Conservation (phyloP, 78 protist species). For the Anaeramoeba flamelloides region DNA sequence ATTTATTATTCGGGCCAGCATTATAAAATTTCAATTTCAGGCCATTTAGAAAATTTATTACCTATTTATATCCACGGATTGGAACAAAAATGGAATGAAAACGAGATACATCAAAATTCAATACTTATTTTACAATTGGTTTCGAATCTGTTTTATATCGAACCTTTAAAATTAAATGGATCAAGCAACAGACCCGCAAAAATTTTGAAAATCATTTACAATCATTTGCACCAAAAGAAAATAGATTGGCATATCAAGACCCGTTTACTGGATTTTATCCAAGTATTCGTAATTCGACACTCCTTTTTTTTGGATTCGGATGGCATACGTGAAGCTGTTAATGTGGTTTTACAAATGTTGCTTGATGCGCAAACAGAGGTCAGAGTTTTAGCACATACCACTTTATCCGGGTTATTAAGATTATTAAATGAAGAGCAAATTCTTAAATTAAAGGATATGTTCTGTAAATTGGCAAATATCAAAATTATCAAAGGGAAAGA, state of each 20-base stretch:
- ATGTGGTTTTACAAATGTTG: neutral
- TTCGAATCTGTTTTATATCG: too few relatives aligned
- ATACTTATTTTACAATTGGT: too few relatives aligned
- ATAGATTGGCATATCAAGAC: neutral
- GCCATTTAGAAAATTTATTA: too few relatives aligned
- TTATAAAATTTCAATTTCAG: too few relatives aligned
- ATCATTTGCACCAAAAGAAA: too few relatives aligned
- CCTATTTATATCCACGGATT: too few relatives aligned
- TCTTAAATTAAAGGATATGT: neutral
- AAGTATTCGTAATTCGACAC: neutral
- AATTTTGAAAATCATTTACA: too few relatives aligned
- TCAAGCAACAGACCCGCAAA: too few relatives aligned
- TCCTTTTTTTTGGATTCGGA: neutral
- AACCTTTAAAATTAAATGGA: too few relatives aligned
- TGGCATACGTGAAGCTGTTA: neutral
- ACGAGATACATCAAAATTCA: too few relatives aligned
- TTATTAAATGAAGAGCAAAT: neutral
- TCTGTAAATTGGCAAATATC: neutral
- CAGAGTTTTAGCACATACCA: neutral
- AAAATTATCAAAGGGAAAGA: neutral
- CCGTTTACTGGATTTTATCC: neutral
- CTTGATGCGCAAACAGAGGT: neutral
- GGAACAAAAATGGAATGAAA: too few relatives aligned
- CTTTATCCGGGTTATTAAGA: neutral
- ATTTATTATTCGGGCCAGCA: too few relatives aligned